phyloP scores from a whole-genome alignment of 2,329 filamentous ascomycete species.

The Colletotrichum navitas region DNA sequence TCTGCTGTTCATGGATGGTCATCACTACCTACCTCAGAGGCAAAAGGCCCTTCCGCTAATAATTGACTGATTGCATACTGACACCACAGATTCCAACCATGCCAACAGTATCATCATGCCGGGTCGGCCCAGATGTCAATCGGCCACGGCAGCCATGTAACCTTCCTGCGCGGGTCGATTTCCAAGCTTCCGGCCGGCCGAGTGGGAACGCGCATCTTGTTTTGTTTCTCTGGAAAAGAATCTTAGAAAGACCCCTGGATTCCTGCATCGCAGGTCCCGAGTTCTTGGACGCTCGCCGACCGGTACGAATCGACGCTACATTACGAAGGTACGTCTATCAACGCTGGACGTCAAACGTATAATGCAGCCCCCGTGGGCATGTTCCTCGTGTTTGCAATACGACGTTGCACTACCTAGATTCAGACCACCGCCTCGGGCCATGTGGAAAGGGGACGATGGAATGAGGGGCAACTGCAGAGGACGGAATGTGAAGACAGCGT shows the following conservation, averaged over 20 bases:
- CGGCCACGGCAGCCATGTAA: conserved; percentile 5
- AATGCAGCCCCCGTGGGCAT: background rate
- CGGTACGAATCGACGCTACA: conserved; percentile 17
- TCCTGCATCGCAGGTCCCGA: conserved; percentile 12
- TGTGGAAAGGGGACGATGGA: background rate
- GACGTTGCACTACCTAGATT: conserved; percentile 19
- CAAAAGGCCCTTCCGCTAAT: background rate
- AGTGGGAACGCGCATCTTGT: background rate
- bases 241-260: background rate
- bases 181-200: background rate
- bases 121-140: background rate
- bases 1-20: background rate
- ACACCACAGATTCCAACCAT: background rate
- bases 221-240: background rate
- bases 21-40: background rate
- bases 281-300: background rate
- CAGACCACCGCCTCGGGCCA: conserved; percentile 11
- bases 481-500: background rate
- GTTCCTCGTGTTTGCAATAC: conserved; percentile 16
- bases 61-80: conserved; percentile 12
- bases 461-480: conserved; percentile 7
- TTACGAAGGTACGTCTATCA: background rate
- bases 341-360: conserved; percentile 13
- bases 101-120: background rate
- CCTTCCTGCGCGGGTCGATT: conserved; percentile 5